A percentile compares a stretch with the other conserved stretches of the same genome.
Conservation (phyloP, 192 early-diverging fungal species). For the Backusella australiensis region DNA sequence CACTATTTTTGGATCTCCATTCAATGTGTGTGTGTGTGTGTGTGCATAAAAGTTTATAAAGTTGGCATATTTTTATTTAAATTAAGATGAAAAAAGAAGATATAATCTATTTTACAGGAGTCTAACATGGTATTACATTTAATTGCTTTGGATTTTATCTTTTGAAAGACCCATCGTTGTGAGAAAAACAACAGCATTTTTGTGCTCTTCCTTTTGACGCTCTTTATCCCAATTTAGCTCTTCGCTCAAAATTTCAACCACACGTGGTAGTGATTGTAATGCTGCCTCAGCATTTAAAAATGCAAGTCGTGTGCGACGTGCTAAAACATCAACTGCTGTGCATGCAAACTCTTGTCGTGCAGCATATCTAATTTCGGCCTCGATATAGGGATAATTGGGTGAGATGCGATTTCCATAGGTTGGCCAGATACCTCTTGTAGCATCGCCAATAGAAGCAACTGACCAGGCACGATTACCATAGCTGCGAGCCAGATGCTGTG, state of each 20-base stretch:
- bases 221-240: constrained; percentile 79
- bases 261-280: constrained; percentile 77
- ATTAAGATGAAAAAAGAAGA: not conserved
- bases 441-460: constrained; percentile 82
- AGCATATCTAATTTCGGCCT: constrained; percentile 92
- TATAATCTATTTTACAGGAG: not conserved
- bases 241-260: constrained; percentile 89
- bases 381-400: constrained; percentile 87
- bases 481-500: constrained; percentile 84
- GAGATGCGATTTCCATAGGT: constrained; percentile 78
- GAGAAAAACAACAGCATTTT: constrained; percentile 74
- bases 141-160: not conserved
- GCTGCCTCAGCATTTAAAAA: constrained; percentile 94
- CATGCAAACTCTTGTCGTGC: constrained; percentile 90
- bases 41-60: not conserved
- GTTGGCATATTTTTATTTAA: not conserved
- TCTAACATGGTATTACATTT: not conserved
- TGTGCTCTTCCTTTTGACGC: constrained; percentile 67
- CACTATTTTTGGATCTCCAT: not conserved
- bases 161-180: constrained; percentile 83
- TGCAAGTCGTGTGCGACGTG: constrained; percentile 85
- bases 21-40: no score
- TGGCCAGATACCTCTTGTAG: constrained; percentile 72
- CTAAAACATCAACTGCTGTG: constrained; percentile 93
- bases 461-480: constrained; percentile 95